Evolutionary conservation across 2,329 filamentous ascomycete species (phyloP).

Genomic region (Cercospora zeina): DNA sequence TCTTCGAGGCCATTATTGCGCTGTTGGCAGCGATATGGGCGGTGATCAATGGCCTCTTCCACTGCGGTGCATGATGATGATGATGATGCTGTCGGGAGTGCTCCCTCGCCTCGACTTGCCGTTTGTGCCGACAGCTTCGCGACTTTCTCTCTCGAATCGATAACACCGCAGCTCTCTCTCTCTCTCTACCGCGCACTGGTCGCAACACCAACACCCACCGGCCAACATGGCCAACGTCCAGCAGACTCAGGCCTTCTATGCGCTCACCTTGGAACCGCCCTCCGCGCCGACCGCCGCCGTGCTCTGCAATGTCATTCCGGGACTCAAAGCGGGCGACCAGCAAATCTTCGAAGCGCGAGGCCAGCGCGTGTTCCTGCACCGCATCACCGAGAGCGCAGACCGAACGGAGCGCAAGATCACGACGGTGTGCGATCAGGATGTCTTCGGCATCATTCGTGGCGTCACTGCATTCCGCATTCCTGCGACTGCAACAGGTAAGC

Average conservation of each 20-base stretch:
- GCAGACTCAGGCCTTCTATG: conserved; percentile 93
- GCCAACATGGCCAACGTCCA: conserved; percentile 89
- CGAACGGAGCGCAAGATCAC: conserved; percentile 76
- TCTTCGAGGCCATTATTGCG: conserved; percentile 31
- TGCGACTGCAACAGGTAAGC: conserved; percentile 85
- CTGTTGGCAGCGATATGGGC: background rate
- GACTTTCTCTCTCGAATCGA: conserved; percentile 8
- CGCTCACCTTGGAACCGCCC: conserved; percentile 89
- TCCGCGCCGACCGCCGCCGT: conserved; percentile 88
- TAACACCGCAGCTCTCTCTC: background rate
- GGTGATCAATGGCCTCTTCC: conserved; percentile 2
- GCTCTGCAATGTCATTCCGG: conserved; percentile 77
- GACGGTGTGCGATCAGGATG: conserved; percentile 84
- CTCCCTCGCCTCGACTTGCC: conserved; percentile 10
- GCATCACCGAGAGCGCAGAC: conserved; percentile 62
- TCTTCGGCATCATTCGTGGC: conserved; percentile 91
- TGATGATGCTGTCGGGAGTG: conserved; percentile 14
- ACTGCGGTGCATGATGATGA: background rate
- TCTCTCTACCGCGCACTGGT: conserved; percentile 3
- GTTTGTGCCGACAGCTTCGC: conserved; percentile 2
- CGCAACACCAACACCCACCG: conserved; percentile 22
- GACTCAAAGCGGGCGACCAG: conserved; percentile 86
- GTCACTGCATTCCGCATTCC: conserved; percentile 88
- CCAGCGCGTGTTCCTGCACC: conserved; percentile 82
- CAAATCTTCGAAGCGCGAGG: conserved; percentile 94